phyloP scores from a whole-genome alignment of 139 green algal genomes.

The Tetradesmus lagerheimii region DNA sequence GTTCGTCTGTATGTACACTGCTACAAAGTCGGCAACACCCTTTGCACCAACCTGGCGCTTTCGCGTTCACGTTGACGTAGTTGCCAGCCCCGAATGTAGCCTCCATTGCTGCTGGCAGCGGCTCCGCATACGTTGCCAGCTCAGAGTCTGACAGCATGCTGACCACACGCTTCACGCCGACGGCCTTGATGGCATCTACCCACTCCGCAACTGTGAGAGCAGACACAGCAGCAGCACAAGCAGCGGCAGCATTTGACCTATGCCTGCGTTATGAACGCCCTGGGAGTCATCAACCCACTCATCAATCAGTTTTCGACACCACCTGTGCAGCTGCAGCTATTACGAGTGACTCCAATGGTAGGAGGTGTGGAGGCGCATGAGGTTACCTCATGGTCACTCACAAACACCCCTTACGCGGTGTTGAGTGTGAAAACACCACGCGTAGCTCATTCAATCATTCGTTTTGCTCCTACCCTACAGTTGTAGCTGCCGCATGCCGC shows the following conservation, averaged over 20 bases:
- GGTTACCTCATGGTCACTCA: no score
- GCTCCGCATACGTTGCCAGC: constrained; percentile 39
- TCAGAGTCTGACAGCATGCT: constrained; percentile 30
- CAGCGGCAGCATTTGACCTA: not conserved
- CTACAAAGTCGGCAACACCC: not conserved
- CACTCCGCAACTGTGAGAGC: constrained; percentile 18
- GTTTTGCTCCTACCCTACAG: not conserved
- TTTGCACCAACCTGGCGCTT: constrained; percentile 20
- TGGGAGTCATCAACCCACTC: no score
- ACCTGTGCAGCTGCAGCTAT: no score
- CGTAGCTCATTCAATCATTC: no score
- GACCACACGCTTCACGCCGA: constrained; percentile 26
- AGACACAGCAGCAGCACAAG: not conserved
- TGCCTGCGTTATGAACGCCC: no score
- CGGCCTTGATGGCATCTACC: not conserved
- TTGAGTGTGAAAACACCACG: no score
- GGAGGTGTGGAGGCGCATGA: no score
- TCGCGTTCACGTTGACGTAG: constrained; percentile 27
- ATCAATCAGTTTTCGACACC: no score
- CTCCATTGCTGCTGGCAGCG: constrained; percentile 29
- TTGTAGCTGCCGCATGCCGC: not conserved
- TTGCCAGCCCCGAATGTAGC: constrained; percentile 24
- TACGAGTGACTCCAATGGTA: no score
- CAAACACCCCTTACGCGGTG: no score
- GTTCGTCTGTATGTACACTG: not conserved